Conservation (phyloP, 2,329 filamentous ascomycete genomes). For the Apiospora arundinis region DNA sequence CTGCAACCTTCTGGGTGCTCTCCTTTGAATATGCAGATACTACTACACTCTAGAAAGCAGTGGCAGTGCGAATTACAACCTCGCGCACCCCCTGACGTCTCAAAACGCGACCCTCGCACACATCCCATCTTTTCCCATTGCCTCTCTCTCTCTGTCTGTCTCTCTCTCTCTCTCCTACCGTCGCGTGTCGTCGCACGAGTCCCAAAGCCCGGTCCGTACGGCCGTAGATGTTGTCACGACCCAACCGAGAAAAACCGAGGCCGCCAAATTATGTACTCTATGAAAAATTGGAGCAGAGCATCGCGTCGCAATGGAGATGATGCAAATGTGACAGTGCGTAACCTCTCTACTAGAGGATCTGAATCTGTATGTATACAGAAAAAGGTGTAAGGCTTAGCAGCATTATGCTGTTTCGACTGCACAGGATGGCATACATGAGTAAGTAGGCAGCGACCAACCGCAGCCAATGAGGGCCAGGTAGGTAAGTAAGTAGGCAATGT, state of each 20-base stretch:
- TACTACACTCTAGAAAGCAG: not conserved
- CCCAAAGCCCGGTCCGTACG: constrained; percentile 15
- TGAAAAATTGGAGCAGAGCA: not conserved
- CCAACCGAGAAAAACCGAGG: constrained; percentile 11
- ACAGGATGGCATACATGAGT: not conserved
- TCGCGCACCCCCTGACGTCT: constrained; percentile 18
- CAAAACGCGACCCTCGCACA: constrained; percentile 20
- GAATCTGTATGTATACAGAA: not conserved
- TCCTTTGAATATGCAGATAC: not conserved
- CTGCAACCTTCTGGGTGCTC: not conserved
- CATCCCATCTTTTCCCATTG: not conserved
- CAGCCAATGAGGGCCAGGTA: not conserved
- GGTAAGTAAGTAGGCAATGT: not conserved
- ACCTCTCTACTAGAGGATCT: too few species aligned
- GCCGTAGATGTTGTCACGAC: constrained; percentile 2
- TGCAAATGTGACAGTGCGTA: not conserved
- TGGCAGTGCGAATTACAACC: not conserved
- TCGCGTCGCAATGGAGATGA: not conserved
- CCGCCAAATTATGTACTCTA: constrained; percentile 9
- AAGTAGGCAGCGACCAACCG: not conserved
- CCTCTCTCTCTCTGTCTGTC: not conserved
- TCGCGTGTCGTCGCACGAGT: constrained; percentile 11
- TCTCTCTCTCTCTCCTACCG: not conserved
- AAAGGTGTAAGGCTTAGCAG: not conserved
- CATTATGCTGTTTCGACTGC: constrained; percentile 6